Evolutionary conservation across 2,329 filamentous ascomycete genomes (phyloP).

Genomic region (Xylaria arbuscula): DNA sequence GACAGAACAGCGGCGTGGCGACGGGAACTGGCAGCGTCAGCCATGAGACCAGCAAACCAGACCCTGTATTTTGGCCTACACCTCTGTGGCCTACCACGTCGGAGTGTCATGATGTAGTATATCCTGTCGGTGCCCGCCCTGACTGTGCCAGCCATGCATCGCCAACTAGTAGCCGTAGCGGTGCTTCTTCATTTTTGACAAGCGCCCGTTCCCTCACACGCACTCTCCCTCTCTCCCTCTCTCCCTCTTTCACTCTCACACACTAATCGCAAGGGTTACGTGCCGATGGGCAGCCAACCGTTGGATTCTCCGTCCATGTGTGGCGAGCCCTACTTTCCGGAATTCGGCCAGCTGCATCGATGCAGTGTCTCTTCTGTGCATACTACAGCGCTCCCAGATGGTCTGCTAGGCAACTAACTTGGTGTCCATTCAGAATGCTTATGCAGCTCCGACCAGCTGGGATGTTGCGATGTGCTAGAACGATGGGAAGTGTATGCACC

Average conservation of each 20-base stretch:
- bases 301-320: conserved; percentile 26
- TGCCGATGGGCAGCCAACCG: conserved; percentile 28
- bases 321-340: conserved; percentile 28
- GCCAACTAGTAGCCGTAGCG: conserved; percentile 21
- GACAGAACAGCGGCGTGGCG: conserved; percentile 11
- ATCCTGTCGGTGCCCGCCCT: conserved; percentile 29
- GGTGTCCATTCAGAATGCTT: conserved; percentile 19
- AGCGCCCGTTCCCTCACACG: conserved; percentile 28
- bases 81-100: conserved; percentile 23
- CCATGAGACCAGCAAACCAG: conserved; percentile 21
- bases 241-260: neutral
- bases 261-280: conserved; percentile 28
- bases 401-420: conserved; percentile 28
- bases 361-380: conserved; percentile 27
- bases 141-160: conserved; percentile 30
- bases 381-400: conserved; percentile 21
- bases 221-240: neutral
- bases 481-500: conserved; percentile 15
- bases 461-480: conserved; percentile 17
- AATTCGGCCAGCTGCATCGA: conserved; percentile 31
- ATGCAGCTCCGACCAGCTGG: conserved; percentile 24
- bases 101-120: conserved; percentile 20
- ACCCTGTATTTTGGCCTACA: conserved; percentile 18
- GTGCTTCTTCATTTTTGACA: conserved; percentile 27
- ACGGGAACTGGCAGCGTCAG: conserved; percentile 26